These are phyloP conservation scores for Heliosperma pusillum DNA, from an alignment of 148 eudicot species.

Conservation along the genomic window DNA sequence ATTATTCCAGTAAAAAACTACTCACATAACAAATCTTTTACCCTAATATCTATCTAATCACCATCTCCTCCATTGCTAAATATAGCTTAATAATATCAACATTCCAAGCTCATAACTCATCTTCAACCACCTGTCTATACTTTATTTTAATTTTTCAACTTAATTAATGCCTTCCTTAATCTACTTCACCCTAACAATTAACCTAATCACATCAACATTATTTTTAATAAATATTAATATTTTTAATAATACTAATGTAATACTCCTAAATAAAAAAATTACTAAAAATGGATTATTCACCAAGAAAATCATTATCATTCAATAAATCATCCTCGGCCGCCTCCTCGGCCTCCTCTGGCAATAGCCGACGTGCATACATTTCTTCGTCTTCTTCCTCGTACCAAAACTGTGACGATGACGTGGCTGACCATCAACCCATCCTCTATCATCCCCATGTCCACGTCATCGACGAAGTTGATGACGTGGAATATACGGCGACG, in stretches of 20 bases:
- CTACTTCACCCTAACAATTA: not conserved
- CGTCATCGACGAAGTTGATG: not conserved
- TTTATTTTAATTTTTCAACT: no score
- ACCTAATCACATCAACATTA: no score
- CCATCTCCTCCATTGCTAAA: not conserved
- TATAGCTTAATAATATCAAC: not conserved
- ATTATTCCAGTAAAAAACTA: not conserved
- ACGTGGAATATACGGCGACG: not conserved
- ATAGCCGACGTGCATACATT: not conserved
- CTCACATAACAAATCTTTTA: not conserved
- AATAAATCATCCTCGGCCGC: conserved; percentile 11
- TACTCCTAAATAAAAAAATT: not conserved
- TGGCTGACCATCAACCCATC: conserved; percentile 40
- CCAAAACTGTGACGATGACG: conserved; percentile 13
- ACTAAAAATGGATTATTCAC: conserved; percentile 28
- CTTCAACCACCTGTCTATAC: not conserved
- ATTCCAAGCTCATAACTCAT: not conserved
- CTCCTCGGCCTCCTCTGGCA: not conserved
- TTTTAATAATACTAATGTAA: not conserved
- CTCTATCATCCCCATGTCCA: conserved; percentile 27
- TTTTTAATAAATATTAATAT: not conserved
- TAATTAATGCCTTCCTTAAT: not conserved
- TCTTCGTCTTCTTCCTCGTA: conserved; percentile 10
- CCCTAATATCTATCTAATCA: not conserved
- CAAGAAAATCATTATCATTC: conserved; percentile 28